phyloP scores from a whole-genome alignment of 2,329 filamentous ascomycete genomes.

The Microascus cirrosus region DNA sequence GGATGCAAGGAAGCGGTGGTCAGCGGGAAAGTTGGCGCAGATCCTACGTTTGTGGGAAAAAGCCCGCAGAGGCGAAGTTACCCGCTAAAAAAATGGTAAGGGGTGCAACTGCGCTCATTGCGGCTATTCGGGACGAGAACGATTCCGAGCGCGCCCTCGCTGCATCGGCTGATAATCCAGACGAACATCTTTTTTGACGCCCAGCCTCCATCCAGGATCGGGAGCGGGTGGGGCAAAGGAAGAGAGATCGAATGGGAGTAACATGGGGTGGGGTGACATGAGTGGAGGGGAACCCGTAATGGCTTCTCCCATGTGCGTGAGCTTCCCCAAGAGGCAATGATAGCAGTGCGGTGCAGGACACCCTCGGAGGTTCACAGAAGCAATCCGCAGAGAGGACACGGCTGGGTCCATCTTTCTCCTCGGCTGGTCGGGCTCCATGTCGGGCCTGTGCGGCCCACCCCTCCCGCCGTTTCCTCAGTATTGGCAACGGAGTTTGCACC shows the following conservation, averaged over 20 bases:
- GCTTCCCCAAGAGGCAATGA: neutral
- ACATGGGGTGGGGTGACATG: neutral
- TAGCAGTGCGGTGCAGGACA: neutral
- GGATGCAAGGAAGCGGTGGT: neutral
- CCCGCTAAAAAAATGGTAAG: neutral
- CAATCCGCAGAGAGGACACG: neutral
- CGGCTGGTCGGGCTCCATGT: neutral
- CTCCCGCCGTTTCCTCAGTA: neutral
- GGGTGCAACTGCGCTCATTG: neutral
- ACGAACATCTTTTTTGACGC: neutral
- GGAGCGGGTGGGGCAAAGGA: neutral
- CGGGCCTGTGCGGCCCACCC: neutral
- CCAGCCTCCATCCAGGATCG: neutral
- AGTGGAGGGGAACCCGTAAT: neutral
- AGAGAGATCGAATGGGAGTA: neutral
- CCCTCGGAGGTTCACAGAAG: neutral
- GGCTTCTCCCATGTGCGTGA: neutral
- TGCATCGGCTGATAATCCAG: neutral
- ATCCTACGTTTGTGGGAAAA: neutral
- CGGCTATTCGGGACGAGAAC: slow-evolving; percentile 3
- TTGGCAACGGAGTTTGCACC: neutral
- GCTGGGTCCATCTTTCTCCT: neutral
- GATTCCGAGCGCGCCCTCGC: neutral
- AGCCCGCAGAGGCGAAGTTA: neutral
- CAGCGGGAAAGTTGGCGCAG: neutral